Conservation (phyloP, 495 filamentous ascomycete species). For the Apodospora peruviana region DNA sequence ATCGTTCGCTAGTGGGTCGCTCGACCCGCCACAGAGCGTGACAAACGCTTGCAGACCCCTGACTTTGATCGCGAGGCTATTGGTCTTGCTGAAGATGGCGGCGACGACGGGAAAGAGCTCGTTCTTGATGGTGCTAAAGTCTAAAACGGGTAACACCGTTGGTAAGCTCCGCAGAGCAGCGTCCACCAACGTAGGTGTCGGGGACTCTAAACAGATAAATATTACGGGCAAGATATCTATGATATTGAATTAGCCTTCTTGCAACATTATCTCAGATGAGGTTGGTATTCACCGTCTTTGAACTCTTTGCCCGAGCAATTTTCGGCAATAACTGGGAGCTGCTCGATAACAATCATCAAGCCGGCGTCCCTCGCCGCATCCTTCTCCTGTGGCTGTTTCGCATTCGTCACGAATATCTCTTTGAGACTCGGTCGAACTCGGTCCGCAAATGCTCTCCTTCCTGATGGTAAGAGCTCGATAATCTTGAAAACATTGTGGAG, state of each 20-base stretch:
- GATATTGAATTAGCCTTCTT: conserved; percentile 11
- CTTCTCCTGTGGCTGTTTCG: conserved; percentile 55
- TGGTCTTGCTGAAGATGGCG: conserved; percentile 83
- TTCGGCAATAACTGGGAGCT: conserved; percentile 64
- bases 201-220: conserved; percentile 72
- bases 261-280: not conserved
- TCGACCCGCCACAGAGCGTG: conserved; percentile 76
- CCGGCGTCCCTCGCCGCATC: conserved; percentile 84
- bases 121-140: conserved; percentile 93
- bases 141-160: conserved; percentile 69
- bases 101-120: conserved; percentile 91
- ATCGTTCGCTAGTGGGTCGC: conserved; percentile 36
- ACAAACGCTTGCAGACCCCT: conserved; percentile 83
- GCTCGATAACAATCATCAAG: conserved; percentile 81
- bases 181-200: conserved; percentile 84
- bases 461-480: conserved; percentile 65
- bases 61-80: conserved; percentile 88
- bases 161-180: conserved; percentile 70
- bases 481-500: conserved; percentile 90
- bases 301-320: conserved; percentile 89
- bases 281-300: conserved; percentile 65
- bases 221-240: conserved; percentile 82
- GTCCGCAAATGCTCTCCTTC: conserved; percentile 71
- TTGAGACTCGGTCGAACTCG: conserved; percentile 77
- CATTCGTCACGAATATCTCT: conserved; percentile 66